Conservation (phyloP, 768 basidiomycete species). For the Tylopilus sp. region DNA sequence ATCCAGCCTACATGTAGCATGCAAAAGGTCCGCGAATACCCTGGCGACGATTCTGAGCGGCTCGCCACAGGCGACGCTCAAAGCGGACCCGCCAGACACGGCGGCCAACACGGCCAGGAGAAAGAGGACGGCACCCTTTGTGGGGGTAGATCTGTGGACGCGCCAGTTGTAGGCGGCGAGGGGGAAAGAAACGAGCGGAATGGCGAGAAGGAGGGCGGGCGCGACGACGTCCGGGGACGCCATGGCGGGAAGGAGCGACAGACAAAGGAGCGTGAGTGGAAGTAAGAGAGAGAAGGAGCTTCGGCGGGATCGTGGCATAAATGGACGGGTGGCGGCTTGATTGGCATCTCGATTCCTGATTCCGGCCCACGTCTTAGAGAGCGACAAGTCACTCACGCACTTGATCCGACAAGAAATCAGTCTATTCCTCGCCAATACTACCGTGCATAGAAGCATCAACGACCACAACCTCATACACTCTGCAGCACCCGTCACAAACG, state of each 20-base stretch:
- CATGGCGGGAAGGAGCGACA: slow-evolving; percentile 22
- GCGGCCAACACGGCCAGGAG: slow-evolving; percentile 25
- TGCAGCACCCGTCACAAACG: slow-evolving; percentile 10
- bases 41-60: slow-evolving; percentile 15
- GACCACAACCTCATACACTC: background rate
- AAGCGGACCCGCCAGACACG: slow-evolving; percentile 19
- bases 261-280: slow-evolving; percentile 15
- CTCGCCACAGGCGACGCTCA: slow-evolving; percentile 15
- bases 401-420: background rate
- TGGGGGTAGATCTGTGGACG: slow-evolving; percentile 4
- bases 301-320: background rate
- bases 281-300: slow-evolving; percentile 2
- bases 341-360: slow-evolving; percentile 21
- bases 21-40: slow-evolving; percentile 19
- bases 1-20: slow-evolving; percentile 18
- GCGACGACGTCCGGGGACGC: slow-evolving; percentile 24
- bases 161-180: slow-evolving; percentile 9
- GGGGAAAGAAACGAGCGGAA: slow-evolving; percentile 20
- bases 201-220: slow-evolving; percentile 25
- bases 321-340: background rate
- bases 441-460: background rate
- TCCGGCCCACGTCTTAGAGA: slow-evolving; percentile 10
- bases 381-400: slow-evolving; percentile 10
- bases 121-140: slow-evolving; percentile 9
- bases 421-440: background rate